Base-by-base conservation (phyloP, 805 yeast species). In the Candida insectalens region DNA sequence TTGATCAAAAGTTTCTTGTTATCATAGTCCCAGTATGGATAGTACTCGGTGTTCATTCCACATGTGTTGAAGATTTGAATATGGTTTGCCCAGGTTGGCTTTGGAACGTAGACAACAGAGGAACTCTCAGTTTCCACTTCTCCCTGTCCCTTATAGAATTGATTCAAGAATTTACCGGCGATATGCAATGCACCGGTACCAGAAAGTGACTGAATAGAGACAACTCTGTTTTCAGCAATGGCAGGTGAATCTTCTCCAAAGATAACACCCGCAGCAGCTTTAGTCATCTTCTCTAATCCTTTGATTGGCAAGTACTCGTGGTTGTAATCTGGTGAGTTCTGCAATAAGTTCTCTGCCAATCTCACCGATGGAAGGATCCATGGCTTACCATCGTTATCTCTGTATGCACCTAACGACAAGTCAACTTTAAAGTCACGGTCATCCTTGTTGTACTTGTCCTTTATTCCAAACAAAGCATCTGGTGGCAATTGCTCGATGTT, bases 31-130 rank as follows among this genome's bases (percentile, higher is more conserved):
- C 95, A 92, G 67, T 92, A 89, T 17, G 95, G 87, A 55, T 92
- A 89, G 13, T 65, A 58, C 25, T 65, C 74, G 26, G 80, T 77
- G 44, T 68, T 62, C 35, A 83, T 65, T 4, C 94, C 95, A 40
- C 74, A 65, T 35, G 71, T 62, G 44, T 71, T 66, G 56, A 88
- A 92, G 45, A 89, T 83, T 55, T 79, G 87, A 55, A 70, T 67
- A 63, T 89, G 98, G 65, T 92, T 92, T 34, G 92, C 95, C 98
- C 98, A 89, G n/a, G 97, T 87, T 44, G 98, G 98, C 38, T 70
- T 63, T 10, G 95, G 82, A 33, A 88, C 53, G 57, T 84, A 85
- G 32, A 88, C 66, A 18, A 65, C 59, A 38, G 55, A 65, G 13
- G 27, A 29, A 4, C 19, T n/a, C 12, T 27, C 17, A 34, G 53